Evolutionary conservation across 2,329 filamentous ascomycete species (phyloP), one percentile per base, ranked within the genome.

Genomic region (Cladosporium oxysporum): DNA sequence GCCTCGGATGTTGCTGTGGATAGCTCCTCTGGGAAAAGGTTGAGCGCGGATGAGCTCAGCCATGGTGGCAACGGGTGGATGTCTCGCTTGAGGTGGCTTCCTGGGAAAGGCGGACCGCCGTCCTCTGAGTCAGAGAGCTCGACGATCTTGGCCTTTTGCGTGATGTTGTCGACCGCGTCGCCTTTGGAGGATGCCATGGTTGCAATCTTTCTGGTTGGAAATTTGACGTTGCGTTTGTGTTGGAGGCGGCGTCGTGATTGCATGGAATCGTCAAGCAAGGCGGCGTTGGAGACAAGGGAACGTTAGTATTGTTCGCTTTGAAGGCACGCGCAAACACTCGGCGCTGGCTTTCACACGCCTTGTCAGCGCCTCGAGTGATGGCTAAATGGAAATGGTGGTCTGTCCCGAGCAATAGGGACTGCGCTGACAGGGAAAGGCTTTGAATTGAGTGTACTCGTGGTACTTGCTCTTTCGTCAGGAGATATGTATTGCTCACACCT

Each of bases 61-160:
- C 72, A 76, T 5, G 66, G 68, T 61, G 74, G 74, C 57, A 74
- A 60, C 7, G 49, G 66, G 61, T 29, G 64, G 12, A 28, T 31
- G 50, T 50, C 59, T 68, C 58, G 61, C 59, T n/a, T 65, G 29
- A 29, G 63, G 60, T 62, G 49, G 6, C 68, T 72, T 49, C 73
- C 73, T 33, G 74, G 73, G 35, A 75, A 75, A 4, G 73, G 73
- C 10, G 68, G 60, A n/a, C 72, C 73, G 26, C 71, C 71, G 44
- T 73, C 72, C 52, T 73, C 70, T 23, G 72, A 70, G 16, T 47
- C 41, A 21, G 41, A 47, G 7, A 77, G 68, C 67, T 78, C 76
- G 67, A 76, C 71, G 49, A 77, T 73, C n/a, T 74, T 72, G 16
- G 68, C 66, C 21, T 70, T 65, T 28, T 68, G 61, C 4, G 73